These are phyloP conservation scores for Paxillus ammoniavirescens DNA, from an alignment of 768 basidiomycete genomes.

Conservation along the genomic window DNA sequence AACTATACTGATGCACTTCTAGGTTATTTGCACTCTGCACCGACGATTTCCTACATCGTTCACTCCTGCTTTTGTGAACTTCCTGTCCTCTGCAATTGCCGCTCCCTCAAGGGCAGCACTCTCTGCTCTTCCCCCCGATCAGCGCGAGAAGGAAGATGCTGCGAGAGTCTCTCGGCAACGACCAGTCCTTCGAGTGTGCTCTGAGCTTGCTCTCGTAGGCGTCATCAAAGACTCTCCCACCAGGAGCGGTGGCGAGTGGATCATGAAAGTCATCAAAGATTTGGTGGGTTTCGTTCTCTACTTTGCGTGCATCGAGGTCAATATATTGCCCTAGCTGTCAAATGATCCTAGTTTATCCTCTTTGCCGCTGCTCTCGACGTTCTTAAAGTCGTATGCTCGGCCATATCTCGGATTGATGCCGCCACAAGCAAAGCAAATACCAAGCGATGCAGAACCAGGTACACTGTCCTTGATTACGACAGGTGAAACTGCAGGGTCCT, in stretches of 20 bases:
- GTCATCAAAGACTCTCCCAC: slow-evolving; percentile 71
- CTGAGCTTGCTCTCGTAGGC: slow-evolving; percentile 87
- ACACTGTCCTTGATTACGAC: slow-evolving; percentile 44
- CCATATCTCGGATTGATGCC: slow-evolving; percentile 83
- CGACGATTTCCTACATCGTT: slow-evolving; percentile 81
- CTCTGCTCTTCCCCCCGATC: slow-evolving; percentile 63
- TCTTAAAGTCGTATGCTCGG: slow-evolving; percentile 88
- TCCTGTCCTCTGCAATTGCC: slow-evolving; percentile 55
- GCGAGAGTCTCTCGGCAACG: slow-evolving; percentile 78
- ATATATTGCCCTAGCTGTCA: slow-evolving; percentile 56
- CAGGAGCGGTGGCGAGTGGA: slow-evolving; percentile 80
- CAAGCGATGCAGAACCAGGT: slow-evolving; percentile 53
- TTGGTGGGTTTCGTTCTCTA: slow-evolving; percentile 52
- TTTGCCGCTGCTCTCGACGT: slow-evolving; percentile 85
- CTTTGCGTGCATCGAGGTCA: slow-evolving; percentile 13
- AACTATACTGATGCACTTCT: slow-evolving; percentile 3
- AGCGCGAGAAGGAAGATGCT: slow-evolving; percentile 90
- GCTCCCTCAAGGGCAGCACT: slow-evolving; percentile 59
- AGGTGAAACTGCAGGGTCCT: slow-evolving; percentile 33
- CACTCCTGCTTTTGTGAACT: slow-evolving; percentile 65
- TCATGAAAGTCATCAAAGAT: slow-evolving; percentile 85
- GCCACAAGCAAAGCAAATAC: slow-evolving; percentile 56
- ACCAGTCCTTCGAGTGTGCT: slow-evolving; percentile 80
- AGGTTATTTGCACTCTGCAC: slow-evolving; percentile 90
- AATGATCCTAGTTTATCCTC: slow-evolving; percentile 86